Conservation (phyloP, 768 basidiomycete species). For the Xerocomus potaroensis region DNA sequence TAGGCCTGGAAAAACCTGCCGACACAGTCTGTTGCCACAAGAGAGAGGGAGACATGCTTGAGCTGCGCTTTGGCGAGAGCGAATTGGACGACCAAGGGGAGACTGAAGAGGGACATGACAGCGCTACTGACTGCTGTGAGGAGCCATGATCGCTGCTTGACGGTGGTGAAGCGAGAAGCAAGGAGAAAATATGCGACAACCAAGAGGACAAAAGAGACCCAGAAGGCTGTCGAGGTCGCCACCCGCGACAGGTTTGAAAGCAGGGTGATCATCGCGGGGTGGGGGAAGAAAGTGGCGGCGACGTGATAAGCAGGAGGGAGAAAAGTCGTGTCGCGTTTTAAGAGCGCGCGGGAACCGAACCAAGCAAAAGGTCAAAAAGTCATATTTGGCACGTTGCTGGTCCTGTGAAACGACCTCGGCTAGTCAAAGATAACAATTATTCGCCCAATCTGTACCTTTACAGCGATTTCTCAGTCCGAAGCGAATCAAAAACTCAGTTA, state of each 20-base stretch:
- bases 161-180: slow-evolving; percentile 27
- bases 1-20: slow-evolving; percentile 45
- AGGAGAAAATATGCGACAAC: slow-evolving; percentile 28
- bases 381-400: slow-evolving; percentile 24
- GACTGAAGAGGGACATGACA: slow-evolving; percentile 37
- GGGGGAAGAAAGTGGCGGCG: slow-evolving; percentile 16
- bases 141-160: slow-evolving; percentile 46
- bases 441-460: slow-evolving; percentile 8
- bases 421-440: slow-evolving; percentile 13
- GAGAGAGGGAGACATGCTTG: slow-evolving; percentile 20
- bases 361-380: slow-evolving; percentile 2
- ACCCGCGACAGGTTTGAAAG: slow-evolving; percentile 14
- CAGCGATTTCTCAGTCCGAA: slow-evolving; percentile 5
- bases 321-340: slow-evolving; percentile 18
- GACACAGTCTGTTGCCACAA: slow-evolving; percentile 21
- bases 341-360: slow-evolving; percentile 18
- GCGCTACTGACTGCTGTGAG: slow-evolving; percentile 40
- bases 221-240: slow-evolving; percentile 22
- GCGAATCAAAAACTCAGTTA: not conserved
- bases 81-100: slow-evolving; percentile 37
- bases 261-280: slow-evolving; percentile 22
- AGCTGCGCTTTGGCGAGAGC: slow-evolving; percentile 23
- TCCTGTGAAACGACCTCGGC: slow-evolving; percentile 21
- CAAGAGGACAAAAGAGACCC: slow-evolving; percentile 16
- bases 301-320: slow-evolving; percentile 16